Conservation (phyloP, 1,139 yeast genomes). For the Lodderomyces pseudojiufengensis region DNA sequence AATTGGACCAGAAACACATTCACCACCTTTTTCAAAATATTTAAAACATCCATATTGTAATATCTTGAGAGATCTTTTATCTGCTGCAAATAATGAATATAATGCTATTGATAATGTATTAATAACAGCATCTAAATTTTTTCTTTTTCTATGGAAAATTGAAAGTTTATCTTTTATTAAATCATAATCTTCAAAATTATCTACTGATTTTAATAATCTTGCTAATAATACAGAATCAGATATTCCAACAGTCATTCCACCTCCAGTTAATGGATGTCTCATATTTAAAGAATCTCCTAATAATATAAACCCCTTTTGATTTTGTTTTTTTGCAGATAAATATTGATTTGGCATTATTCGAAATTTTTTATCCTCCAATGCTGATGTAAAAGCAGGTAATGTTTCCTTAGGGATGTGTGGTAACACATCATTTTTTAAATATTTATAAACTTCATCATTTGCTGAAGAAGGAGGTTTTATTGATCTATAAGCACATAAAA, state of each 20-base stretch:
- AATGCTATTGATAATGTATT: constrained; percentile 90
- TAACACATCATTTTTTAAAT: constrained; percentile 57
- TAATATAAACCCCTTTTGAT: constrained; percentile 68
- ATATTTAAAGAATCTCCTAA: constrained; percentile 94
- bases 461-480: constrained; percentile 65
- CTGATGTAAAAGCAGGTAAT: constrained; percentile 60
- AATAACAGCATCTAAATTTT: constrained; percentile 74
- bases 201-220: constrained; percentile 57
- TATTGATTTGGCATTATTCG: constrained; percentile 94
- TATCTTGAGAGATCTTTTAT: constrained; percentile 56
- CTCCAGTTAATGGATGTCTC: constrained; percentile 99
- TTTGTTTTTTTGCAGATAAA: constrained; percentile 66
- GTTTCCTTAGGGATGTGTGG: constrained; percentile 66
- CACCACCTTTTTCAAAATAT: constrained; percentile 84
- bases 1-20: constrained; percentile 73
- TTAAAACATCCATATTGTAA: constrained; percentile 86
- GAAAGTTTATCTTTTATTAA: constrained; percentile 51
- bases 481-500: constrained; percentile 83
- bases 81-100: constrained; percentile 88
- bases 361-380: constrained; percentile 45
- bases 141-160: constrained; percentile 74
- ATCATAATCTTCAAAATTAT: constrained; percentile 57
- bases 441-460: constrained; percentile 55
- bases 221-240: constrained; percentile 77
- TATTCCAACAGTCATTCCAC: constrained; percentile 98